These are phyloP conservation scores for Microstegium vimineum DNA, from an alignment of 176 grass and related monocot species.

Conservation along the genomic window DNA sequence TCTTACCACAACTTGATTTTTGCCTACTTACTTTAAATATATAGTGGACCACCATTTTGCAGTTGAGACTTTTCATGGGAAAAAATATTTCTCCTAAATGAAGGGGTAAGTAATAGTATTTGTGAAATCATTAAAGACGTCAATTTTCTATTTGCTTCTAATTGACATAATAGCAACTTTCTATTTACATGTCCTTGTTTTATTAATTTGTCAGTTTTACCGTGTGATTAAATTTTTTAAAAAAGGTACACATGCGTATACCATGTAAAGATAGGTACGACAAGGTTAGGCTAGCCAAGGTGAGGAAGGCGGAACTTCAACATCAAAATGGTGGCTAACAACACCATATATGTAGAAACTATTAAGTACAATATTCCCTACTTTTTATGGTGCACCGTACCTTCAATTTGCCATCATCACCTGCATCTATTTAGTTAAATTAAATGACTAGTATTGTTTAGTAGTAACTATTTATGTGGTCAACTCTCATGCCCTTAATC, in stretches of 20 bases:
- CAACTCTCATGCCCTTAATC: background rate
- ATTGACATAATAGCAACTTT: background rate
- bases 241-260: background rate
- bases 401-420: background rate
- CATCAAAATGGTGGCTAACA: conserved; percentile 12
- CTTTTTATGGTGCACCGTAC: background rate
- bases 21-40: background rate
- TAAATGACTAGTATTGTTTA: background rate
- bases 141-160: background rate
- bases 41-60: background rate
- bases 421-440: background rate
- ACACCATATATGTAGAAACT: background rate
- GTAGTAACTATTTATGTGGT: background rate
- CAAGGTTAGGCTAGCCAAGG: background rate
- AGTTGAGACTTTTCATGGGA: background rate
- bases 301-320: background rate
- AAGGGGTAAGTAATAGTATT: background rate
- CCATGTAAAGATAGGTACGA: background rate
- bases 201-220: background rate
- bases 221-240: background rate
- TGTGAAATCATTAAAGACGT: background rate
- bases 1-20: background rate
- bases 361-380: background rate
- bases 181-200: background rate
- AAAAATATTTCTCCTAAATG: background rate